Base-by-base conservation (phyloP, 495 filamentous ascomycete species). In the Penicillium taxi region DNA sequence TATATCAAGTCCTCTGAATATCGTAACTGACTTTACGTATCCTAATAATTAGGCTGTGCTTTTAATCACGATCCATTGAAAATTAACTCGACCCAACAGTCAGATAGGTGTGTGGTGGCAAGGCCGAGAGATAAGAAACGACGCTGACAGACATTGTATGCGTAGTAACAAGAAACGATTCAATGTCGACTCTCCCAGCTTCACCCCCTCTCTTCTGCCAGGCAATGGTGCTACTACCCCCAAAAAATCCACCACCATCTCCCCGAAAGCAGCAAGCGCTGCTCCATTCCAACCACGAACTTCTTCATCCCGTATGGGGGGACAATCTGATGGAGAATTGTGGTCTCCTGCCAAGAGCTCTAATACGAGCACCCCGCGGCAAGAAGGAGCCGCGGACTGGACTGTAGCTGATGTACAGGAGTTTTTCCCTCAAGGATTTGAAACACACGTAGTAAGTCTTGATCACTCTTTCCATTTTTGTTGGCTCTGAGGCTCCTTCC, bases 111-210 rank as follows among this genome's bases (percentile, higher is more conserved):
- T 36, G 27, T 39, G n/a, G n/a, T n/a, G n/a, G n/a, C n/a, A n/a
- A n/a, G n/a, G n/a, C n/a, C n/a, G n/a, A n/a, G n/a, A n/a, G n/a
- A n/a, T n/a, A n/a, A n/a, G n/a, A n/a, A n/a, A n/a, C n/a, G n/a
- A n/a, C n/a, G n/a, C n/a, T n/a, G n/a, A n/a, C n/a, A 12, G 21
- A 20, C 18, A n/a, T 39, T 7, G 20, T 11, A 41, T 34, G n/a
- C n/a, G n/a, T 47, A 69, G 67, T 43, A 60, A 71, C 39, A 91
- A 82, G 66, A 87, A 90, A 66, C 68, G 80, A 9, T 77, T 98
- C 49, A 96, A 94, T 58, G 90, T 94, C 48, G 91, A 96, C 45
- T 96, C 91, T 9, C 91, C 93, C 9, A 82, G 90, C 26, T 98
- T 98, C 48, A 95, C 87, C 1, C 93, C 91, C 14, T 72, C 78